phyloP scores from a whole-genome alignment of 495 filamentous ascomycete genomes.

The Xanthoparmelia taractica region DNA sequence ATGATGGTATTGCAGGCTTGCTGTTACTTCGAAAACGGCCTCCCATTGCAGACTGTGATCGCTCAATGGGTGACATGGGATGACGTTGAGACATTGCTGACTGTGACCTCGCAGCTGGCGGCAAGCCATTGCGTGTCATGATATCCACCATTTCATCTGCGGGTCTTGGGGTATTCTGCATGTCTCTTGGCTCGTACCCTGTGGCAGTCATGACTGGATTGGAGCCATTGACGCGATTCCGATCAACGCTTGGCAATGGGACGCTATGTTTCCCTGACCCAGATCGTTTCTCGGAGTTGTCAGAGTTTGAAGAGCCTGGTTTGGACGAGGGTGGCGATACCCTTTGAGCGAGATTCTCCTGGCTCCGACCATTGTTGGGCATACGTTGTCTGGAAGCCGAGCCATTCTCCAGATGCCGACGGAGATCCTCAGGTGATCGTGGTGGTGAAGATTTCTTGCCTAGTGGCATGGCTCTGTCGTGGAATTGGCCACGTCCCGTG shows the following conservation, averaged over 20 bases:
- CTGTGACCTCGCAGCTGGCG: conserved; percentile 32
- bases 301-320: conserved; percentile 19
- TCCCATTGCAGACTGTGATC: conserved; percentile 36
- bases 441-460: conserved; percentile 6
- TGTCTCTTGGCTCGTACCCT: conserved; percentile 4
- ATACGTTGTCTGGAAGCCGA: conserved; percentile 8
- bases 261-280: conserved; percentile 7
- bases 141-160: conserved; percentile 34
- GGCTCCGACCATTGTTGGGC: conserved; percentile 7
- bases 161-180: conserved; percentile 31
- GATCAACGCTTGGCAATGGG: conserved; percentile 8
- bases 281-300: conserved; percentile 11
- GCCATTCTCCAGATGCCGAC: conserved; percentile 11
- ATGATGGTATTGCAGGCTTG: conserved; percentile 36
- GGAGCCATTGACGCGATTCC: conserved; percentile 15
- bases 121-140: conserved; percentile 18
- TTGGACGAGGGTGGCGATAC: conserved; percentile 18
- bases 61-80: conserved; percentile 27
- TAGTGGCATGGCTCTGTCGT: conserved; percentile 14
- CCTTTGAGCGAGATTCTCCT: conserved; percentile 7
- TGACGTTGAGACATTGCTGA: conserved; percentile 29
- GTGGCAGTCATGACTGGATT: conserved; percentile 10
- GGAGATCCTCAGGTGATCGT: conserved; percentile 11
- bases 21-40: conserved; percentile 44
- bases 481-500: conserved; percentile 14